These are phyloP conservation scores for Macrophomina pseudophaseolina DNA, from an alignment of 2,329 filamentous ascomycete genomes.

Conservation along the genomic window DNA sequence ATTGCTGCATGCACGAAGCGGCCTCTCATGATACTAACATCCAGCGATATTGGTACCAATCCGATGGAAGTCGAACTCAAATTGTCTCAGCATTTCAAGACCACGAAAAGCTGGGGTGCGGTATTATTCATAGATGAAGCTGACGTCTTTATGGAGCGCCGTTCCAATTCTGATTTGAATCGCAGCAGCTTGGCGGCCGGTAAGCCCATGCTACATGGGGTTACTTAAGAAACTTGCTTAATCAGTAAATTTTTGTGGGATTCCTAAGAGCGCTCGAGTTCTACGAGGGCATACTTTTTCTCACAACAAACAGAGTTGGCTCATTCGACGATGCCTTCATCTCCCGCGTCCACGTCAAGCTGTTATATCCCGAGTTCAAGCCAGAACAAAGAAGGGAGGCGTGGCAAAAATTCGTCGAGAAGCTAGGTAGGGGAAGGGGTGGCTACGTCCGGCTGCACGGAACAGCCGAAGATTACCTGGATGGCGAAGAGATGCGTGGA, in stretches of 20 bases:
- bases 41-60: constrained; percentile 36
- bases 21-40: constrained; percentile 40
- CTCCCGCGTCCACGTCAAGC: constrained; percentile 38
- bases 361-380: constrained; percentile 31
- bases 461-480: constrained; percentile 31
- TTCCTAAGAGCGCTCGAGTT: constrained; percentile 47
- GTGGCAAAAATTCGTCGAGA: constrained; percentile 36
- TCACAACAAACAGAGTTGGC: constrained; percentile 44
- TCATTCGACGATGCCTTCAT: constrained; percentile 44
- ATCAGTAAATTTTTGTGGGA: constrained; percentile 25
- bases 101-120: constrained; percentile 35
- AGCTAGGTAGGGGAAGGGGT: constrained; percentile 29
- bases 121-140: constrained; percentile 41
- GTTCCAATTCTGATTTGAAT: constrained; percentile 36
- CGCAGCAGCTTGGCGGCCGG: constrained; percentile 40
- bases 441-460: constrained; percentile 26
- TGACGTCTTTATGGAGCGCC: constrained; percentile 45
- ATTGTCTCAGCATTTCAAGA: constrained; percentile 30
- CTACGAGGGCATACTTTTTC: constrained; percentile 47
- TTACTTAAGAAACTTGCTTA: accelerated
- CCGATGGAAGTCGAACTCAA: constrained; percentile 21
- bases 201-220: neutral
- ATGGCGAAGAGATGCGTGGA: constrained; percentile 28
- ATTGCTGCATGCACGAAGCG: constrained; percentile 41
- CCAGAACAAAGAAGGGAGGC: constrained; percentile 30